phyloP scores from a whole-genome alignment of 805 yeast genomes.

The Brettanomyces sp. region DNA sequence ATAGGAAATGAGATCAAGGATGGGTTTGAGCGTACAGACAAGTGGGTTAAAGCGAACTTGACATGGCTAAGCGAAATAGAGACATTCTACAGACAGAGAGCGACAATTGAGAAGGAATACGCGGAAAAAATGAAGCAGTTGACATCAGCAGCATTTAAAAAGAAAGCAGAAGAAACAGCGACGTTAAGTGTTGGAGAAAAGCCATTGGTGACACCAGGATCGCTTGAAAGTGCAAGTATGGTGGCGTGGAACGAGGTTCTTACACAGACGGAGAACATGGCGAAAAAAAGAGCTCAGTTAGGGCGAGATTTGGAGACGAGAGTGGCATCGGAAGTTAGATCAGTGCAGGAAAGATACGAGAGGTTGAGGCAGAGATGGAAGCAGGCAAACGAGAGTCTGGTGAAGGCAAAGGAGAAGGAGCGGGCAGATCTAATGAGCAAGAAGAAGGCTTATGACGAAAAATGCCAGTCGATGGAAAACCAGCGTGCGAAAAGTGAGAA shows the following conservation, averaged over 20 bases:
- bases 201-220: slow-evolving; percentile 91
- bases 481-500: slow-evolving; percentile 70
- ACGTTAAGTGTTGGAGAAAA: slow-evolving; percentile 78
- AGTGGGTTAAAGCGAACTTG: slow-evolving; percentile 71
- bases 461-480: slow-evolving; percentile 72
- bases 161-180: slow-evolving; percentile 63
- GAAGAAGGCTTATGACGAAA: slow-evolving; percentile 70
- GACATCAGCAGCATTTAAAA: slow-evolving; percentile 60
- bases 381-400: slow-evolving; percentile 49
- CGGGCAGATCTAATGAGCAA: slow-evolving; percentile 52
- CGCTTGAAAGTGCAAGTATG: slow-evolving; percentile 76
- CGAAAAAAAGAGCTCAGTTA: slow-evolving; percentile 55
- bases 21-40: slow-evolving; percentile 64
- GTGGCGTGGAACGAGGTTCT: slow-evolving; percentile 88
- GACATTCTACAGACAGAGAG: slow-evolving; percentile 74
- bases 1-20: slow-evolving; percentile 76
- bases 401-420: slow-evolving; percentile 34
- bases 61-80: slow-evolving; percentile 74
- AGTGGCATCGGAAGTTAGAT: slow-evolving; percentile 51
- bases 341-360: slow-evolving; percentile 44
- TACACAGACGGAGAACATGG: slow-evolving; percentile 71
- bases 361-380: slow-evolving; percentile 47
- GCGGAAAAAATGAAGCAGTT: slow-evolving; percentile 55
- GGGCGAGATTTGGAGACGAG: slow-evolving; percentile 51
- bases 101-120: slow-evolving; percentile 76